Conservation (phyloP, 1,284 basidiomycete genomes). For the Erythrobasidium hasegawianum region DNA sequence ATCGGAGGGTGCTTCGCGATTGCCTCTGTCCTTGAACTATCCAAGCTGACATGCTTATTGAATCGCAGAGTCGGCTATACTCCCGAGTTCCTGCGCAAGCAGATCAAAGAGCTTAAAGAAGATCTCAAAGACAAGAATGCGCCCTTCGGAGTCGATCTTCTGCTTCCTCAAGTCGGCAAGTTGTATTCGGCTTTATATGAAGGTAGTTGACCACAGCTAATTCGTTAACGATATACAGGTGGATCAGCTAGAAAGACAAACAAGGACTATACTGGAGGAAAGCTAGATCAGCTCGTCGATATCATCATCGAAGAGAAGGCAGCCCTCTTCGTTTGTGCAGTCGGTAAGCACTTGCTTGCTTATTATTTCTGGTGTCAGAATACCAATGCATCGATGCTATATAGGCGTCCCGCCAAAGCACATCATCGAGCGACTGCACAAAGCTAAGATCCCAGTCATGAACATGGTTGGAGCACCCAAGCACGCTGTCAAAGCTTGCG, state of each 20-base stretch:
- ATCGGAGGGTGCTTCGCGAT: constrained; percentile 76
- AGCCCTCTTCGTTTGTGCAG: constrained; percentile 76
- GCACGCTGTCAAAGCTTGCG: constrained; percentile 56
- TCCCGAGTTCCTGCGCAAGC: constrained; percentile 50
- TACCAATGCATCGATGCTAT: too few relatives aligned
- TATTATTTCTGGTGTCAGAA: too few relatives aligned
- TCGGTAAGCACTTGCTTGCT: constrained; percentile 52
- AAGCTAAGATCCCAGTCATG: constrained; percentile 72
- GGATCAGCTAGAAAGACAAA: constrained; percentile 35
- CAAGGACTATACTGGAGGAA: constrained; percentile 38
- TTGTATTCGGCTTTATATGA: constrained; percentile 45
- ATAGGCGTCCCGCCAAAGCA: constrained; percentile 69
- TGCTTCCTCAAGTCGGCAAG: constrained; percentile 67
- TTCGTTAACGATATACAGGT: not conserved
- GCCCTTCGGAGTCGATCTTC: constrained; percentile 81
- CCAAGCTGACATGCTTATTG: not conserved
- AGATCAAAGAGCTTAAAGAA: constrained; percentile 70
- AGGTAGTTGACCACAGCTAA: too few relatives aligned
- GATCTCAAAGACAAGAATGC: constrained; percentile 58
- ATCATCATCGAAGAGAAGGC: constrained; percentile 83
- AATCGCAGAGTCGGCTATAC: constrained; percentile 21
- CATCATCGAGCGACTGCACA: constrained; percentile 72
- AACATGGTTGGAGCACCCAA: constrained; percentile 66
- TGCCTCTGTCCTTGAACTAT: constrained; percentile 61
- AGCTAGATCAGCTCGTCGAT: constrained; percentile 64